Evolutionary conservation across 495 filamentous ascomycete species (phyloP).

Genomic region (Daldinia caldariorum): DNA sequence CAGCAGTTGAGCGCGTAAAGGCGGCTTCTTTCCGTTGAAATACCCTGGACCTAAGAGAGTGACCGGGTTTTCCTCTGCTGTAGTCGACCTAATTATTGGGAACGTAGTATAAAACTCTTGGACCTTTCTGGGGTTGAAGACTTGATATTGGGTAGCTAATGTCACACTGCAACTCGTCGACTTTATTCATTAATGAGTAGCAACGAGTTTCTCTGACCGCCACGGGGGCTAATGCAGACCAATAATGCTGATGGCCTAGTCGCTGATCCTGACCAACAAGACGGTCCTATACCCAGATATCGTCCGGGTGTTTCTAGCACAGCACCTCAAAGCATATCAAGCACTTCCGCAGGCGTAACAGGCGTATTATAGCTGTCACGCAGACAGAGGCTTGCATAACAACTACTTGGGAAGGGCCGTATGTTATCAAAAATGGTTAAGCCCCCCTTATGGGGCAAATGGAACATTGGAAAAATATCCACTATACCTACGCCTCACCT

Average conservation of each 20-base stretch:
- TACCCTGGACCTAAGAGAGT: conserved; percentile 28
- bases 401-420: conserved; percentile 21
- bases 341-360: conserved; percentile 27
- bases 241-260: conserved; percentile 32
- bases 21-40: conserved; percentile 42
- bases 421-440: conserved; percentile 11
- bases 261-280: conserved; percentile 31
- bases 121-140: conserved; percentile 18
- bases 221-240: conserved; percentile 32
- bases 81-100: conserved; percentile 37
- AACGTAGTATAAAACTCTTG: conserved; percentile 32
- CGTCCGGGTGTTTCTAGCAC: conserved; percentile 17
- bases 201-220: conserved; percentile 34
- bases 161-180: conserved; percentile 29
- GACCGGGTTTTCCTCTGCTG: conserved; percentile 17
- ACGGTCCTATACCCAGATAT: conserved; percentile 18
- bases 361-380: conserved; percentile 34
- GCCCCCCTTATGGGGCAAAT: conserved; percentile 38
- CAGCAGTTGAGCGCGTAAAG: conserved; percentile 33
- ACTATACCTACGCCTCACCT: conserved; percentile 28
- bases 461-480: conserved; percentile 37
- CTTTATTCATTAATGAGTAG: conserved; percentile 21
- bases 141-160: conserved; percentile 30
- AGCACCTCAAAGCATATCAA: conserved; percentile 20
- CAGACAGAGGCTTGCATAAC: conserved; percentile 21